Conservation (phyloP, 2,329 filamentous ascomycete genomes). For the Trichoderma sp. region DNA sequence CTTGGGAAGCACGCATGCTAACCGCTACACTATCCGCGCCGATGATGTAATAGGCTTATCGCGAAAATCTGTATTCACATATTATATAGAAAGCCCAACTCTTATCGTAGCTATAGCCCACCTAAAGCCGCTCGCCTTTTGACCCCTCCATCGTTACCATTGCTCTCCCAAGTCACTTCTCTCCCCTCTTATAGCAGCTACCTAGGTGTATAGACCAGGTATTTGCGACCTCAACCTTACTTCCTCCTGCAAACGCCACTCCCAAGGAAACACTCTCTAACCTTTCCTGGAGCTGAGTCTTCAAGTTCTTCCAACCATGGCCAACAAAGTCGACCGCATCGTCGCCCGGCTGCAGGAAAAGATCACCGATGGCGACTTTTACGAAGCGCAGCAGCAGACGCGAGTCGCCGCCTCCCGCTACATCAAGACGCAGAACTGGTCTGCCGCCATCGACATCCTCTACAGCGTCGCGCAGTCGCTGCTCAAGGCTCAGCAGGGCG, state of each 20-base stretch:
- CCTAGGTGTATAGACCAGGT: background rate
- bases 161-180: slow-evolving; percentile 4
- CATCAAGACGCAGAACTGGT: slow-evolving; percentile 83
- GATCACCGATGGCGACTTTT: slow-evolving; percentile 89
- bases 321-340: slow-evolving; percentile 52
- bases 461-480: slow-evolving; percentile 82
- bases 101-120: background rate
- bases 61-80: background rate
- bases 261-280: background rate
- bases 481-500: slow-evolving; percentile 89
- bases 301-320: slow-evolving; percentile 38
- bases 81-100: background rate
- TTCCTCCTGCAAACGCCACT: background rate
- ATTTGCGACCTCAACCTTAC: background rate
- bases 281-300: background rate
- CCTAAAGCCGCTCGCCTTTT: slow-evolving; percentile 21
- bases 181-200: background rate
- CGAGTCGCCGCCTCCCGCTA: slow-evolving; percentile 94
- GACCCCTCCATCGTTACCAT: slow-evolving; percentile 22
- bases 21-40: slow-evolving; percentile 45
- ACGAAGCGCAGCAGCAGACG: slow-evolving; percentile 98
- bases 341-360: slow-evolving; percentile 75
- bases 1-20: slow-evolving; percentile 47
- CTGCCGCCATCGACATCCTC: slow-evolving; percentile 84
- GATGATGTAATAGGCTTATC: slow-evolving; percentile 29